Evolutionary conservation across 805 yeast species (phyloP).

Genomic region (Myxozyma monticola): DNA sequence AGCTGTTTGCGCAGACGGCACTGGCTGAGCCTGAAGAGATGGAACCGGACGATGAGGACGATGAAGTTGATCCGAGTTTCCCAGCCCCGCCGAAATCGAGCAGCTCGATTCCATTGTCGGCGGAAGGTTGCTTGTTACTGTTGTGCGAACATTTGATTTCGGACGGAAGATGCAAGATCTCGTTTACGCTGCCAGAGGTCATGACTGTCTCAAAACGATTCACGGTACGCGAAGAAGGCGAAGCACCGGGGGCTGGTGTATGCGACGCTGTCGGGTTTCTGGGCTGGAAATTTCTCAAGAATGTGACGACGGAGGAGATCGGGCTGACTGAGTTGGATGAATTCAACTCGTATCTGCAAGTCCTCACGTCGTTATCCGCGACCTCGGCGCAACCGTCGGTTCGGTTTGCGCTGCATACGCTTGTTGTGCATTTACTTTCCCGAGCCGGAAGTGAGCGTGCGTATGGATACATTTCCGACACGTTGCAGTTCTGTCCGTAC

Average conservation of each 20-base stretch:
- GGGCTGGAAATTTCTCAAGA: constrained; percentile 37
- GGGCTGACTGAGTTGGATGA: constrained; percentile 39
- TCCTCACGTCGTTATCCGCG: constrained; percentile 44
- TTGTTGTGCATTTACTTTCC: constrained; percentile 64
- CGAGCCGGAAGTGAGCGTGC: constrained; percentile 56
- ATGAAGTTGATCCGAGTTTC: constrained; percentile 42
- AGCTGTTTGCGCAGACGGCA: constrained; percentile 45
- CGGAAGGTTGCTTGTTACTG: constrained; percentile 39
- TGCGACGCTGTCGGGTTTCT: constrained; percentile 41
- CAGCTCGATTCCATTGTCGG: constrained; percentile 33
- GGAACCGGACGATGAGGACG: constrained; percentile 41
- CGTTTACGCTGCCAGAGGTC: constrained; percentile 28
- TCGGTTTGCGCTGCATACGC: constrained; percentile 53
- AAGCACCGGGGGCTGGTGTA: constrained; percentile 37
- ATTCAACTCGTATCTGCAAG: constrained; percentile 45
- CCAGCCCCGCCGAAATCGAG: constrained; percentile 24
- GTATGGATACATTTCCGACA: constrained; percentile 62
- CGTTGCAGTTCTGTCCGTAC: constrained; percentile 66
- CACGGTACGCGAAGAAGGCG: constrained; percentile 29
- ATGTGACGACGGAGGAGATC: constrained; percentile 33
- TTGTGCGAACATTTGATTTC: constrained; percentile 37
- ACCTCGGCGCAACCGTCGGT: constrained; percentile 42
- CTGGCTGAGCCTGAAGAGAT: constrained; percentile 36
- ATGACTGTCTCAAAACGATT: constrained; percentile 30
- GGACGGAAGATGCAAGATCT: constrained; percentile 20